Base-by-base conservation (phyloP, 805 yeast genomes). In the Metschnikowia cubensis region DNA sequence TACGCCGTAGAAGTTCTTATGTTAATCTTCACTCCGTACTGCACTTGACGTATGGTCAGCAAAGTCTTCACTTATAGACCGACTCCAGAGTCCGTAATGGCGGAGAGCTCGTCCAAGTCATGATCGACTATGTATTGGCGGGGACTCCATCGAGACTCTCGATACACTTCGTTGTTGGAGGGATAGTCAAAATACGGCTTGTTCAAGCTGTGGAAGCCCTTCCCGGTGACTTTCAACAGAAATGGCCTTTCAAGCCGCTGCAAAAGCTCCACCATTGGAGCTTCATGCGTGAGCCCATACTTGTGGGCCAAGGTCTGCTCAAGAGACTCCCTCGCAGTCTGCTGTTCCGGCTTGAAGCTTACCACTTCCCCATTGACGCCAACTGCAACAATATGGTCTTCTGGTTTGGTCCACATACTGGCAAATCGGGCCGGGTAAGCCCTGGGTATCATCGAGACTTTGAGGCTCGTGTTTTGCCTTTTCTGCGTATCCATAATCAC, bases 341-440 rank as follows among this genome's bases (percentile, higher is more conserved):
- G 46, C 3, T 43, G 25, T 2, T 60, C 39, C 17, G 48, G 48
- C 22, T 41, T 35, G 8, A 60, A 33, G n/a, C 42, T 25, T 7
- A 56, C 52, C 8, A 72, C 50, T 44, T 71, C 75, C 2, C 78
- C 78, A 53, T 65, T 71, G 3, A 72, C 72, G 0, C 70, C 75
- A 21, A 70, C 64, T 37, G 67, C 52, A 1, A 70, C 22, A 0
- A 69, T 37, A 6, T 32, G 40, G 14, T 48, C 52, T 4, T 47
- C 46, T 7, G 47, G 50, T 3, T 45, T 14, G 7, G 43, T 48
- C 71, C 71, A 68, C 11, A 47, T 45, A 7, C 59, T 54, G 7
- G 43, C 47, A 35, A 71, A 60, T 3, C 56, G 49, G 1, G 68
- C 58, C 3, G 50, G 18, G 37, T 50, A 70, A 0, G 71, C 69